Evolutionary conservation across 306 rosid species (phyloP), one percentile per base, ranked within the genome.

Genomic region (Lablab purpureus): DNA sequence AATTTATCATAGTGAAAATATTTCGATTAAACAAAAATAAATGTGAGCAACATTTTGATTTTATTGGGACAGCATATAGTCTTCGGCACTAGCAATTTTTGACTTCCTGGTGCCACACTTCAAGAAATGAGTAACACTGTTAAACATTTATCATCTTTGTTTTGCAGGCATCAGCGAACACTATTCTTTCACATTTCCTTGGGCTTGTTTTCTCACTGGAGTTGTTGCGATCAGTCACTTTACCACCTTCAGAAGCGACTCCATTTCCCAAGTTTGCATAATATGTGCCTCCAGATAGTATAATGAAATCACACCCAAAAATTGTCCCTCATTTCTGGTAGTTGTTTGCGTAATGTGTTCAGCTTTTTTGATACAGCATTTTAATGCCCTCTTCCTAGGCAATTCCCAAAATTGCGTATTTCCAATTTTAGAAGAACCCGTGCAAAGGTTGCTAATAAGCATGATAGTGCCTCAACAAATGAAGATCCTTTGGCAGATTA

Each of bases 101-200:
- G 76, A 56, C n/a, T 21, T 36, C 27, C 55, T 19, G 67, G 64
- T 64, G 76, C 22, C 73, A 40, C 56, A 32, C 18, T 32, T 81
- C 59, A 8, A 67, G 71, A 73, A n/a, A 22, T 69, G 75, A 63
- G 18, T 22, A 13, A 7, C 45, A 40, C 25, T 66, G 6, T 49
- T 76, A 62, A 71, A 52, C 64, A 10, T 10, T 47, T 19, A 11
- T 56, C 19, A 6, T 56, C 27, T 66, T 55, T 51, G 15, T 60
- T 64, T 74, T 81, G 73, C 84, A 96, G 99, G 99, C 99, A 78
- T 90, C 99, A 1, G 99, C 99, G 3, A 96, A 96, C 87, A 87
- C 96, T 3, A 90, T 96, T 81, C 98, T 95, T 62, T 96, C 99
- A 40, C 99, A 96, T 86, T 96, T 96, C 86, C 85, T 93, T 41